These are phyloP conservation scores for Aaosphaeria arxii DNA, from an alignment of 2,329 filamentous ascomycete species.

Conservation along the genomic window DNA sequence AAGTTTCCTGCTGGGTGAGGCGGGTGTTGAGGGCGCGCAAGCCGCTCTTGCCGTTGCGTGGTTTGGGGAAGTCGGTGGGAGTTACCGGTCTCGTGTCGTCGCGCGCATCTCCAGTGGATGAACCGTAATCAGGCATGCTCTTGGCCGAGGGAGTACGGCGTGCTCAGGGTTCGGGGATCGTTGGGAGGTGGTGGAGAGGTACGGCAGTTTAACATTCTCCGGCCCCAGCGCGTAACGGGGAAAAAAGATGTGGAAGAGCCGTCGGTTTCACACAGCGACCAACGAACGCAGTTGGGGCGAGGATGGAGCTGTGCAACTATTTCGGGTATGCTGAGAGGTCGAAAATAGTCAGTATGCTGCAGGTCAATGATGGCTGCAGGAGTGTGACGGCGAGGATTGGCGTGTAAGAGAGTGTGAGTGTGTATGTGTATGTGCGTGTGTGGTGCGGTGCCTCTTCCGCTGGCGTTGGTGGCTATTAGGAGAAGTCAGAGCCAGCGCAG, in stretches of 20 bases:
- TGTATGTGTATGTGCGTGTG: neutral
- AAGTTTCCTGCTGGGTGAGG: constrained; percentile 25
- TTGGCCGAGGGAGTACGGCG: neutral
- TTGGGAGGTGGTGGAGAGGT: neutral
- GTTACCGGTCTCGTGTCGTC: constrained; percentile 25
- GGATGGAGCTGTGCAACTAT: neutral
- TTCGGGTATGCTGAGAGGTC: neutral
- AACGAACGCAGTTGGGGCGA: neutral
- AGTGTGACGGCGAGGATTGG: neutral
- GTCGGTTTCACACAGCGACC: neutral
- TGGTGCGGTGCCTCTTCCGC: neutral
- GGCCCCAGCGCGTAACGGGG: neutral
- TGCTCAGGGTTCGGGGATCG: neutral
- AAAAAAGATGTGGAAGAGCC: neutral
- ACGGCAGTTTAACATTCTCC: neutral
- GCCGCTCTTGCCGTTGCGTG: constrained; percentile 16
- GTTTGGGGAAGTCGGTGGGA: constrained; percentile 24
- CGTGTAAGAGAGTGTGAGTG: too few species aligned
- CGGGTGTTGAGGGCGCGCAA: constrained; percentile 32
- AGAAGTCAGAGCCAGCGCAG: neutral
- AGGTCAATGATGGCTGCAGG: neutral
- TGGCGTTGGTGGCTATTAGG: neutral
- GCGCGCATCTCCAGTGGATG: constrained; percentile 1
- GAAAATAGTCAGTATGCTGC: neutral
- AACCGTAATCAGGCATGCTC: neutral